phyloP scores from a whole-genome alignment of 2,329 filamentous ascomycete species.

The Boeremia lycopersici region DNA sequence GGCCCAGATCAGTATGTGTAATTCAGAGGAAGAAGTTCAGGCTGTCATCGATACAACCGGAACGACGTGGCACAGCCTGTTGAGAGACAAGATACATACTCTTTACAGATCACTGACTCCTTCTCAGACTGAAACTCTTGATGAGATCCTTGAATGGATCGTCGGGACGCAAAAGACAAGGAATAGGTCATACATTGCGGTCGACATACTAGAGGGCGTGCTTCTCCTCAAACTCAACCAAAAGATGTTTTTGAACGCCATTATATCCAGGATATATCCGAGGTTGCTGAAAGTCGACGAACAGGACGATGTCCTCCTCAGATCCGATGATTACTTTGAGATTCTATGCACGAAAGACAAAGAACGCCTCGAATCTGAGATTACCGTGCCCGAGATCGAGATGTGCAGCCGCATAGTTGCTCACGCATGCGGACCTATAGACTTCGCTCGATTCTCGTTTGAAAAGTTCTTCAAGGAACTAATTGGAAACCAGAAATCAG shows the following conservation, averaged over 20 bases:
- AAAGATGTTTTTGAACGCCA: too few species aligned
- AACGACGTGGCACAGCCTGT: slow-evolving; percentile 7
- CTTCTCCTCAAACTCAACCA: too few species aligned
- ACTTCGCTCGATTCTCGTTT: slow-evolving; percentile 19
- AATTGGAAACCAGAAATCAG: slow-evolving; percentile 7
- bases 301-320: slow-evolving; percentile 5
- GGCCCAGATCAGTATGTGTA: slow-evolving; percentile 20
- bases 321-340: slow-evolving; percentile 3
- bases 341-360: not conserved
- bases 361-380: not conserved
- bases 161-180: slow-evolving; percentile 2
- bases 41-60: slow-evolving; percentile 17
- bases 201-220: too few species aligned
- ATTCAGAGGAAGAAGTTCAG: slow-evolving; percentile 21
- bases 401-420: slow-evolving; percentile 16
- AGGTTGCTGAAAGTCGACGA: slow-evolving; percentile 12
- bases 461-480: slow-evolving; percentile 18
- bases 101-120: slow-evolving; percentile 8
- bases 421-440: slow-evolving; percentile 4
- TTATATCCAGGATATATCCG: slow-evolving; percentile 7
- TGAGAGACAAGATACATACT: not conserved
- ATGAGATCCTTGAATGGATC: slow-evolving; percentile 23
- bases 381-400: slow-evolving; percentile 9
- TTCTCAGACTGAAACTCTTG: slow-evolving; percentile 14
- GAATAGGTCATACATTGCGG: too few species aligned